These are phyloP conservation scores for Rosa rugosa DNA, from an alignment of 306 rosid species.

Conservation along the genomic window DNA sequence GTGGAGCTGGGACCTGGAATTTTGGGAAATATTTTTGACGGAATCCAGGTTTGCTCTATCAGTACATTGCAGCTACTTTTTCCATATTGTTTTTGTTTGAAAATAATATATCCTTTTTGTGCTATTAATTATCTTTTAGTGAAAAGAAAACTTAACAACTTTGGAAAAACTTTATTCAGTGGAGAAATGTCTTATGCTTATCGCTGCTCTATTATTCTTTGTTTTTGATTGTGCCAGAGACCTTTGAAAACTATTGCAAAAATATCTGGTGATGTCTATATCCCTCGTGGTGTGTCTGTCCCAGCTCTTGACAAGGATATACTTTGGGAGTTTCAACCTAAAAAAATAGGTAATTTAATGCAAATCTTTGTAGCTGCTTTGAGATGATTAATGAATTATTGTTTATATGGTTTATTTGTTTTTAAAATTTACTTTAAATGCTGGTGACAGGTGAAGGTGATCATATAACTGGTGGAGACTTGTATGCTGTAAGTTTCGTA, in stretches of 20 bases:
- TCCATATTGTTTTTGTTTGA: neutral
- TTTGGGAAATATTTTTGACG: slow-evolving; percentile 95
- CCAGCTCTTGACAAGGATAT: slow-evolving; percentile 95
- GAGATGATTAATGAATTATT: neutral
- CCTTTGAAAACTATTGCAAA: slow-evolving; percentile 97
- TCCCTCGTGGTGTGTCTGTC: slow-evolving; percentile 97
- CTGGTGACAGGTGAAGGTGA: slow-evolving; percentile 85
- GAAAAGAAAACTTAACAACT: neutral
- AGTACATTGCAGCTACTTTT: slow-evolving; percentile 14
- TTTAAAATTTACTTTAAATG: slow-evolving; percentile 23
- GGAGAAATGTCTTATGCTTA: neutral
- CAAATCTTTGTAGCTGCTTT: slow-evolving; percentile 3
- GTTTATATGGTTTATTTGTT: neutral
- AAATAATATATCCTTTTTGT: neutral
- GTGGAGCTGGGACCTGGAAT: slow-evolving; percentile 99
- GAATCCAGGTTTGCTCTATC: slow-evolving; percentile 80
- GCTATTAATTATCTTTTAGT: neutral
- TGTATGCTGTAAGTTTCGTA: slow-evolving; percentile 79
- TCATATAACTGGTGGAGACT: slow-evolving; percentile 87
- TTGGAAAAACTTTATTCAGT: neutral
- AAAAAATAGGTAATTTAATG: slow-evolving; percentile 60
- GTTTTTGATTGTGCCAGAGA: slow-evolving; percentile 49
- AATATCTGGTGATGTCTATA: slow-evolving; percentile 94
- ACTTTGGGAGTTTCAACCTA: slow-evolving; percentile 96
- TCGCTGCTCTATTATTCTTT: neutral